Percentiles rank a stretch among this genome's conserved stretches.
Evolutionary conservation across 2,329 filamentous ascomycete genomes (phyloP).

Genomic region (Diaporthe vaccinii): DNA sequence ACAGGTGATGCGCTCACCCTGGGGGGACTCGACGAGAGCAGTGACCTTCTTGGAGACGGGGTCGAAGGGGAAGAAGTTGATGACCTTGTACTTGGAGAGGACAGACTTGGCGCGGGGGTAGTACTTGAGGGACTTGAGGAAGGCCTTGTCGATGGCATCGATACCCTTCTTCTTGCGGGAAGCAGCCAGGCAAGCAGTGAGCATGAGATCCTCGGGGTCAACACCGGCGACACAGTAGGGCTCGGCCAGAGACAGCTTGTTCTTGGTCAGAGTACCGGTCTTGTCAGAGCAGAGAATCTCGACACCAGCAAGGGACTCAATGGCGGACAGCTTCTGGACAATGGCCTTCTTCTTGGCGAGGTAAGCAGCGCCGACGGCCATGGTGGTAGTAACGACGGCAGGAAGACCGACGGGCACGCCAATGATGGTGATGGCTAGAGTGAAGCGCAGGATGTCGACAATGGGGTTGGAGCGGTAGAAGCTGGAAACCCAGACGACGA

Average conservation of each 20-base stretch:
- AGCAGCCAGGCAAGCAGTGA: conserved; percentile 90
- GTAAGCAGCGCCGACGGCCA: conserved; percentile 93
- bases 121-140: conserved; percentile 85
- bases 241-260: conserved; percentile 90
- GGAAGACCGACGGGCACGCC: conserved; percentile 95
- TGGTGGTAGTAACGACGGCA: conserved; percentile 92
- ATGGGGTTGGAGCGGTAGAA: conserved; percentile 91
- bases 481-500: conserved; percentile 87
- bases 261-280: conserved; percentile 93
- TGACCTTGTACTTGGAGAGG: conserved; percentile 85
- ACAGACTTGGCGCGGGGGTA: conserved; percentile 87
- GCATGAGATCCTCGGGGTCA: conserved; percentile 89
- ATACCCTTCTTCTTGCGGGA: conserved; percentile 97
- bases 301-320: conserved; percentile 92
- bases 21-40: conserved; percentile 84
- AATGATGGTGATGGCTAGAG: conserved; percentile 89
- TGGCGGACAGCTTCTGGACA: conserved; percentile 91
- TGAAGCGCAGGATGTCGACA: conserved; percentile 84
- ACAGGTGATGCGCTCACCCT: conserved; percentile 87
- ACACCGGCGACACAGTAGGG: conserved; percentile 87
- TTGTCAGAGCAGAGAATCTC: conserved; percentile 96
- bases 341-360: conserved; percentile 94
- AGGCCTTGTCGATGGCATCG: conserved; percentile 94
- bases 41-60: conserved; percentile 94
- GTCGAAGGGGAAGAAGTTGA: conserved; percentile 90